Base-by-base conservation (phyloP, 768 basidiomycete species). In the Leccinum imitatum region DNA sequence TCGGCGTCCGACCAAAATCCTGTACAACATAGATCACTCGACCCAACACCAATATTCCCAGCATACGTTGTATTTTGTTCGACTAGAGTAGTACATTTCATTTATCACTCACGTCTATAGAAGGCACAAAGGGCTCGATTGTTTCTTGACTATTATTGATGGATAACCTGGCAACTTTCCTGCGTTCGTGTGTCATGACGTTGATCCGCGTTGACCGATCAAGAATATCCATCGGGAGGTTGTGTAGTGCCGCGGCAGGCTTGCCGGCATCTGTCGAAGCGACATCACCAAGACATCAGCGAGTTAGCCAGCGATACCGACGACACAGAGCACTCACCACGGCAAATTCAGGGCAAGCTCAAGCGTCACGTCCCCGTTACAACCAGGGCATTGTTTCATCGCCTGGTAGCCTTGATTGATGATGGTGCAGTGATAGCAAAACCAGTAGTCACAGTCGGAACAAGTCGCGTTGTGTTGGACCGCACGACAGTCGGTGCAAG, bases 401-500 rank as follows among this genome's bases (percentile, higher is more conserved):
- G 37, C 1, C 9, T 44, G 9, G 41, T n/a, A 4, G 17, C 9
- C n/a, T n/a, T 11, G 5, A 47, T 58, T 54, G 33, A 3, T 54
- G 33, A 3, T 6, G 7, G 56, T 0, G 31, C 65, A 68, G 1
- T 1, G 3, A 3, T 9, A 13, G 39, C 65, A 68, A 27, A 37
- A 56, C 67, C 57, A 64, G 3, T 5, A 0, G 19, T 11, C 0
- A 19, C 64, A 67, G 11, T 31, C 19, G 17, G 13, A 11, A 7
- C 67, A 69, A 3, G 1, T 39, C 4, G 33, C 19, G 11, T 51
- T 27, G 4, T 39, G 35, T 9, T 3, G 5, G 10, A 39, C 33
- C 2, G 4, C 4, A 10, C 35, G 1, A n/a, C 67, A 69, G 8
- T 48, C 30, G 19, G 3, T 8, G 41, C 68, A 68, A 11, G 17